Percentiles rank a stretch among this genome's conserved stretches.
These are phyloP conservation scores for Themeda triandra DNA, from an alignment of 176 grass and related monocot species.

Conservation along the genomic window DNA sequence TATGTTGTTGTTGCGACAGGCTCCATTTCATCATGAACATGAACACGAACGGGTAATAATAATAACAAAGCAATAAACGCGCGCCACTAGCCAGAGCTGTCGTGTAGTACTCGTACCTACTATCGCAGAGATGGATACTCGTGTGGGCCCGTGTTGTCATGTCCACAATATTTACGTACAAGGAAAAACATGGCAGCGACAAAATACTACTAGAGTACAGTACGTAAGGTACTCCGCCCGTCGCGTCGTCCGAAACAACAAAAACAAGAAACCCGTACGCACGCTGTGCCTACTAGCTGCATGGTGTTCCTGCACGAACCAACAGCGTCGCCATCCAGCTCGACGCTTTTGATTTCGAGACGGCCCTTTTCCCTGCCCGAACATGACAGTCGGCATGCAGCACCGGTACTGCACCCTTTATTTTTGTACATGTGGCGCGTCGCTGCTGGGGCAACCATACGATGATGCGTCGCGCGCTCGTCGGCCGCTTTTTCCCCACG, in stretches of 20 bases:
- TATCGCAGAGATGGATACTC: no score
- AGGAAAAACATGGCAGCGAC: neutral
- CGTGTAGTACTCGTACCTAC: neutral
- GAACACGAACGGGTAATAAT: no score
- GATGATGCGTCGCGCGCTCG: slow-evolving; percentile 26
- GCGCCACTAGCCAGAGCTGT: neutral
- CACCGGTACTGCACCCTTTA: neutral
- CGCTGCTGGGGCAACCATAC: slow-evolving; percentile 22
- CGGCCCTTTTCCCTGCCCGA: neutral
- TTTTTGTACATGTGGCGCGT: slow-evolving; percentile 29
- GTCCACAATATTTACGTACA: neutral
- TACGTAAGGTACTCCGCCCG: no score
- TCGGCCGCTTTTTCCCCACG: no score
- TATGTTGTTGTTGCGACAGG: neutral
- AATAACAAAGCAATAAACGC: neutral
- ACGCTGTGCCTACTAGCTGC: neutral
- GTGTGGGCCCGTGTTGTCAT: neutral
- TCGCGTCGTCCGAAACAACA: neutral
- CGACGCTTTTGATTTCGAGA: neutral
- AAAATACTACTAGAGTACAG: neutral
- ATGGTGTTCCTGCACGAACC: neutral
- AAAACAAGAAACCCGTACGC: neutral
- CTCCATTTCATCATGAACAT: neutral
- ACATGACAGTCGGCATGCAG: neutral
- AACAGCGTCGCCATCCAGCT: neutral